Conservation (phyloP, 208 protist genomes). For the Trypanosoma melophagium region DNA sequence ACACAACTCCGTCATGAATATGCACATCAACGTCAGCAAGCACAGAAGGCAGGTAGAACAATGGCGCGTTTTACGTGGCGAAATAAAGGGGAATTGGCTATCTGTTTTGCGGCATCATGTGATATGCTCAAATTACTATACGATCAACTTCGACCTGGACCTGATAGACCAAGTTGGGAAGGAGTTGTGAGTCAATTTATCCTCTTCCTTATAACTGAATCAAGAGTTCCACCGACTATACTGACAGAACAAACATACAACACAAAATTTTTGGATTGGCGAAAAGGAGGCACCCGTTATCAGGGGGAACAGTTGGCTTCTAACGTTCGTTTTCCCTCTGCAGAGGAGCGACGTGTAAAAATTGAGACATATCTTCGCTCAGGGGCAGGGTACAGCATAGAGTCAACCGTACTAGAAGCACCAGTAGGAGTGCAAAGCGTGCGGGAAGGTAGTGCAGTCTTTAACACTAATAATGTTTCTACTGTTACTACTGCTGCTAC, state of each 20-base stretch:
- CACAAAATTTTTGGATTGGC: slow-evolving; percentile 87
- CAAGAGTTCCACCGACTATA: slow-evolving; percentile 49
- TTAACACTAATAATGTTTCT: neutral
- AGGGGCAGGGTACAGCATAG: slow-evolving; percentile 53
- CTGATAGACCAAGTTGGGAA: slow-evolving; percentile 64
- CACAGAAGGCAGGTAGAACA: slow-evolving; percentile 32
- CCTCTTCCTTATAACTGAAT: slow-evolving; percentile 63
- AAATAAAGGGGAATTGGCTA: slow-evolving; percentile 82
- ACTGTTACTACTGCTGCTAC: neutral
- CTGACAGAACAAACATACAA: slow-evolving; percentile 68
- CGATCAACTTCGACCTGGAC: slow-evolving; percentile 50
- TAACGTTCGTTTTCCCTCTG: slow-evolving; percentile 85
- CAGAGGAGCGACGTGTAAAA: slow-evolving; percentile 65
- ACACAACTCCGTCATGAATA: slow-evolving; percentile 62
- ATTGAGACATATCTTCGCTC: slow-evolving; percentile 71
- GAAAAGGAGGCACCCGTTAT: slow-evolving; percentile 88
- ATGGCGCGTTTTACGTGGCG: slow-evolving; percentile 73
- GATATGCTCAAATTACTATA: slow-evolving; percentile 84
- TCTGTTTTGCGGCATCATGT: slow-evolving; percentile 83
- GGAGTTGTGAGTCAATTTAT: slow-evolving; percentile 60
- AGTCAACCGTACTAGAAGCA: slow-evolving; percentile 47
- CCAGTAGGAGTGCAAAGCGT: slow-evolving; percentile 10
- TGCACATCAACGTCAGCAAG: slow-evolving; percentile 45
- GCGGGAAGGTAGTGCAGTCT: too few relatives aligned
- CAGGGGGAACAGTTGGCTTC: slow-evolving; percentile 49